Percentiles rank a stretch among this genome's conserved stretches.
Evolutionary conservation across 306 rosid genomes (phyloP).

Genomic region (Malus sieversii): DNA sequence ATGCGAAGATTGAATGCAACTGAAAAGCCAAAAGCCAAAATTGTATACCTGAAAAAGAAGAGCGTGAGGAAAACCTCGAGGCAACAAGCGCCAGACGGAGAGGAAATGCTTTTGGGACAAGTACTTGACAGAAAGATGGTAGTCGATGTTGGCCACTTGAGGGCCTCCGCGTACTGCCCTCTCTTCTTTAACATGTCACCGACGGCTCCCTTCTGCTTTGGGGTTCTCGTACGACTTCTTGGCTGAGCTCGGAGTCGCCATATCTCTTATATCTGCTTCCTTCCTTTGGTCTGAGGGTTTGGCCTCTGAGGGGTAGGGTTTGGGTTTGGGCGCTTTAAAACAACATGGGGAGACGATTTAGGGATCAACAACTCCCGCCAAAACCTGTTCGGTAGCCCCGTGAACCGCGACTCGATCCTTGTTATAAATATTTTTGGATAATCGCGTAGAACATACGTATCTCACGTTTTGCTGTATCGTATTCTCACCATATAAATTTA

Average conservation of each 20-base stretch:
- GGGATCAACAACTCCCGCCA: not conserved
- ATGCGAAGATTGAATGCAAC: not conserved
- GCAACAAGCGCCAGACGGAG: slow-evolving; percentile 47
- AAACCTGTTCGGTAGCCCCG: too few species aligned
- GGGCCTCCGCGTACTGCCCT: slow-evolving; percentile 73
- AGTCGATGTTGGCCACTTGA: slow-evolving; percentile 71
- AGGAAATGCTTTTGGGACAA: slow-evolving; percentile 55
- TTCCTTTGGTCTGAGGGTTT: too few species aligned
- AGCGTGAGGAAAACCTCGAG: slow-evolving; percentile 59
- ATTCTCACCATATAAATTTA: too few species aligned
- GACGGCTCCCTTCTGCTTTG: slow-evolving; percentile 50
- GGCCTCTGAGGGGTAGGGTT: not conserved
- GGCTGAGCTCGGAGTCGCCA: slow-evolving; percentile 24
- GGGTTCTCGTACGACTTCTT: slow-evolving; percentile 54
- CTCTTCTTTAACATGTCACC: slow-evolving; percentile 57
- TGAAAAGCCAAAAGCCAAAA: not conserved
- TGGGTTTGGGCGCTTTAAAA: not conserved
- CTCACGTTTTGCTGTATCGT: too few species aligned
- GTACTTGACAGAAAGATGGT: slow-evolving; percentile 44
- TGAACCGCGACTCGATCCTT: too few species aligned
- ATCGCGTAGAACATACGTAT: too few species aligned
- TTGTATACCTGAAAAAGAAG: slow-evolving; percentile 53
- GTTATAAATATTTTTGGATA: too few species aligned
- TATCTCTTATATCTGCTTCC: too few species aligned
- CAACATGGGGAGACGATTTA: not conserved